Base-by-base conservation (phyloP, 768 basidiomycete species). In the Tylopilus sp. region DNA sequence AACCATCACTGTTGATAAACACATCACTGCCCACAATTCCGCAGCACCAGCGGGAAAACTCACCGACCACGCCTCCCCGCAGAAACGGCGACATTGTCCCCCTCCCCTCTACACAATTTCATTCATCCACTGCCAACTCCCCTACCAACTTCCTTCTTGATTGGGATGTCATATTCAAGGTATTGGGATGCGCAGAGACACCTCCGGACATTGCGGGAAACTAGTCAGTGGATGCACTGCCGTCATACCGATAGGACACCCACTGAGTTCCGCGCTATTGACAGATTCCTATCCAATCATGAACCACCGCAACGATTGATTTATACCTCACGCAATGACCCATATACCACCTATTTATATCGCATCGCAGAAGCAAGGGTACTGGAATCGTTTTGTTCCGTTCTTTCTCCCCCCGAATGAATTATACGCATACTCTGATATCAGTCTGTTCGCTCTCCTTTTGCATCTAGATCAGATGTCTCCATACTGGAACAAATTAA, bases 141-240 rank as follows among this genome's bases (percentile, higher is more conserved):
- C 57, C 64, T 0, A 51, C 55, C 35, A 54, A 63, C 26, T 59
- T 51, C 15, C 62, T 45, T 17, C 47, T 68, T 11, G 69, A 68
- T 39, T 68, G 67, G 67, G 69, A 68, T 40, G 47, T 28, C 15
- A 68, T 68, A 53, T 68, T 70, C 38, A 63, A 69, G n/a, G 25
- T 63, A 21, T 42, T 68, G 36, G 66, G 51, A 21, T 57, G 52
- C 36, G 55, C 59, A 12, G 38, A 55, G 4, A 20, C 17, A 35
- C 13, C 15, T 22, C 21, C 15, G 10, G 47, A 47, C 22, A 17
- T 9, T 18, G 10, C n/a, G 9, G 31, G 33, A 30, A 49, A 41
- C 20, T 57, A 39, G 64, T 61, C 31, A 63, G 61, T 36, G 13
- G n/a, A 38, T 42, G 30, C 48, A 15, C 11, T 21, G 44, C 22